phyloP scores from a whole-genome alignment of 768 basidiomycete species.

The Boletus sp. region DNA sequence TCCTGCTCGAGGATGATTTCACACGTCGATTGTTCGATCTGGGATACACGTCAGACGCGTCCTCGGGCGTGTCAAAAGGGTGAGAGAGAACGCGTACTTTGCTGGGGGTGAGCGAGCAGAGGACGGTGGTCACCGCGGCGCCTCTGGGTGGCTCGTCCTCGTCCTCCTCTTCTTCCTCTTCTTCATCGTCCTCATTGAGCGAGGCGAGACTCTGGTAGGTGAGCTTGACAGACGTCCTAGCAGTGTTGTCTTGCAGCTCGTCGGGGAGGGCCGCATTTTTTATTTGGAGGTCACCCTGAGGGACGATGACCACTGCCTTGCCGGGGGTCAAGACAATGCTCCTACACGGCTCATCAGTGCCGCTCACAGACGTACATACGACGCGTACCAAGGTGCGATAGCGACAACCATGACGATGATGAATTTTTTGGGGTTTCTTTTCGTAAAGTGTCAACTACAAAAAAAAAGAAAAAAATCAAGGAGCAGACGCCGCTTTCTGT shows the following conservation, averaged over 20 bases:
- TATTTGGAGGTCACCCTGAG: constrained; percentile 68
- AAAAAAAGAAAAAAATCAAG: constrained; percentile 2
- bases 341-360: constrained; percentile 39
- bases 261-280: constrained; percentile 83
- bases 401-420: constrained; percentile 58
- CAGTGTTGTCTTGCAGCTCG: constrained; percentile 55
- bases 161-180: constrained; percentile 46
- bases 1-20: constrained; percentile 70
- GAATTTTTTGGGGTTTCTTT: not conserved
- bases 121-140: constrained; percentile 47
- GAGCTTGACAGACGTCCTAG: constrained; percentile 67
- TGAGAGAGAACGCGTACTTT: constrained; percentile 47
- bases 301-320: constrained; percentile 51
- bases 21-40: constrained; percentile 76
- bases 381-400: constrained; percentile 63
- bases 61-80: not conserved
- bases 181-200: constrained; percentile 40
- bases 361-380: not conserved
- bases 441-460: constrained; percentile 4
- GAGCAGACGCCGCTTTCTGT: not conserved
- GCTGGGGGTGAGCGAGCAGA: constrained; percentile 79
- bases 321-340: constrained; percentile 58
- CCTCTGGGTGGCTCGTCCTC: constrained; percentile 38
- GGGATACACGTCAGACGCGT: constrained; percentile 7
- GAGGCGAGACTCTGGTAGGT: constrained; percentile 43